A percentile compares a stretch with the other conserved stretches of the same genome.
phyloP scores from a whole-genome alignment of 352 stramenopile species.

The Globisporangium abappressorium region DNA sequence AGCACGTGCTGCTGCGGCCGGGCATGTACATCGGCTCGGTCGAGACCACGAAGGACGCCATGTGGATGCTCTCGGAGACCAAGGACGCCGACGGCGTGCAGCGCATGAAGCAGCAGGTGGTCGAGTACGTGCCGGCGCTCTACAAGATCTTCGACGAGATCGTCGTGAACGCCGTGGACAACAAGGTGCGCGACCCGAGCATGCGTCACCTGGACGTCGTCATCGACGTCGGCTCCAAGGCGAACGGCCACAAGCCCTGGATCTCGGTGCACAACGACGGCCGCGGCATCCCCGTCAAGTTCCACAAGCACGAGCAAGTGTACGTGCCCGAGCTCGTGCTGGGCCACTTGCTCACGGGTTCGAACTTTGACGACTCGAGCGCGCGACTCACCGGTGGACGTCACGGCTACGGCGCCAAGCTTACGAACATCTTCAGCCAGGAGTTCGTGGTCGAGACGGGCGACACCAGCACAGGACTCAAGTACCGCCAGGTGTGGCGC shows the following conservation, averaged over 20 bases:
- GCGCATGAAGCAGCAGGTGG: constrained; percentile 67
- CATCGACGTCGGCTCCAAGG: constrained; percentile 57
- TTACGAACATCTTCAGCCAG: constrained; percentile 99
- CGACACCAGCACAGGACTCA: constrained; percentile 82
- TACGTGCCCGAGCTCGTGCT: constrained; percentile 99
- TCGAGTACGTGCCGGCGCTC: constrained; percentile 86
- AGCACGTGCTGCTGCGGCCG: constrained; percentile 88
- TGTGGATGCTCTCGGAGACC: constrained; percentile 67
- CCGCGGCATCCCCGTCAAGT: constrained; percentile 95
- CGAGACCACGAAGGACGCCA: constrained; percentile 64
- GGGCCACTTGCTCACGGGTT: constrained; percentile 97
- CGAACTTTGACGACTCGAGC: constrained; percentile 98
- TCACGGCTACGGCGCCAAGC: constrained; percentile 95
- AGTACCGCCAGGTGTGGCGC: constrained; percentile 91
- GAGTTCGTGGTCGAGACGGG: constrained; percentile 99
- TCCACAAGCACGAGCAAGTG: constrained; percentile 96
- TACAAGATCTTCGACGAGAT: constrained; percentile 99
- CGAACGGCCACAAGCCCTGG: constrained; percentile 58
- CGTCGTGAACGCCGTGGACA: constrained; percentile 98
- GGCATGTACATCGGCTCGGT: constrained; percentile 92
- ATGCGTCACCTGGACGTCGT: constrained; percentile 78
- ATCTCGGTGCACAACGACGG: constrained; percentile 99
- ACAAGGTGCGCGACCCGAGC: constrained; percentile 81
- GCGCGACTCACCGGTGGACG: constrained; percentile 96
- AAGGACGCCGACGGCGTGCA: constrained; percentile 28